These are phyloP conservation scores for Penicillium freii DNA, from an alignment of 2,329 filamentous ascomycete genomes.

Conservation along the genomic window DNA sequence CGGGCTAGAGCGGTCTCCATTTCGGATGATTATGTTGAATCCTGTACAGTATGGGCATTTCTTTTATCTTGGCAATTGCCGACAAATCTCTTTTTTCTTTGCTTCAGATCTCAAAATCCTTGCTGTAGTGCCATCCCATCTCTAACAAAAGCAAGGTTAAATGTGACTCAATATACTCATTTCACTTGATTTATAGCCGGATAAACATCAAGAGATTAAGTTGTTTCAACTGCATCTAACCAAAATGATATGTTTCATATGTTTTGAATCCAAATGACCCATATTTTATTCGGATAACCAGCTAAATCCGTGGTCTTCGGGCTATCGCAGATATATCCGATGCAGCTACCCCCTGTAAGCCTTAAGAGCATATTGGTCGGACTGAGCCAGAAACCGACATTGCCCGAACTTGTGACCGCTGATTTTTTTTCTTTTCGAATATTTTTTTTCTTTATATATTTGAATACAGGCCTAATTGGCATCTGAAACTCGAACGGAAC, in stretches of 20 bases:
- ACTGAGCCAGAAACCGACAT: not conserved
- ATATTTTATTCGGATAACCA: not conserved
- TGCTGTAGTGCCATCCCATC: too few species aligned
- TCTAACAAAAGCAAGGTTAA: too few species aligned
- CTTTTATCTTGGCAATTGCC: conserved; percentile 13
- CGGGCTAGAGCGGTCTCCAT: conserved; percentile 19
- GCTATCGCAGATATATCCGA: not conserved
- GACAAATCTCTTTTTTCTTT: conserved; percentile 12
- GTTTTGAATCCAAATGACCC: not conserved
- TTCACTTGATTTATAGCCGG: too few species aligned
- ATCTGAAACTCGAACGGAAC: not conserved
- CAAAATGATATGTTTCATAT: not conserved
- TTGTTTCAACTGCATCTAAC: not conserved
- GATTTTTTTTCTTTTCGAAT: not conserved
- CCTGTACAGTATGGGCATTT: conserved; percentile 26
- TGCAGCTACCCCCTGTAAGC: not conserved
- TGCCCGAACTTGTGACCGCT: not conserved
- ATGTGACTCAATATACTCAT: too few species aligned
- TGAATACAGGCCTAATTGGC: not conserved
- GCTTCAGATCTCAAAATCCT: not conserved
- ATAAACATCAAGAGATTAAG: not conserved
- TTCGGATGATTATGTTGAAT: conserved; percentile 18
- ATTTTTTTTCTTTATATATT: not conserved
- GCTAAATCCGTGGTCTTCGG: not conserved
- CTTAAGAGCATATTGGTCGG: not conserved